Percentiles rank a stretch among this genome's conserved stretches.
These are phyloP conservation scores for Aspergillus phoenicis DNA, from an alignment of 2,329 filamentous ascomycete genomes.

Conservation along the genomic window DNA sequence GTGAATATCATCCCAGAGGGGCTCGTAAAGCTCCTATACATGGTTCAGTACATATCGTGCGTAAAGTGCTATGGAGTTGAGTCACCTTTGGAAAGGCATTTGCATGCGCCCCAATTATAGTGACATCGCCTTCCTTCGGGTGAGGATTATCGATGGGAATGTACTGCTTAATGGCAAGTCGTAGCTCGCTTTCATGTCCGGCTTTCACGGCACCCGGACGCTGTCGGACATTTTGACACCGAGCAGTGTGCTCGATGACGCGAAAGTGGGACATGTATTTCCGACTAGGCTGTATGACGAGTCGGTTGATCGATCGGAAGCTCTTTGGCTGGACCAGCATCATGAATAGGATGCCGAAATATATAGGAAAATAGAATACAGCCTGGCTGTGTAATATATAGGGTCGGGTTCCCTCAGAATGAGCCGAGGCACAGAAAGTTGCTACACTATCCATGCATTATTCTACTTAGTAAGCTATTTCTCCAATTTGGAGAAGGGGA, in stretches of 20 bases:
- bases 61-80: neutral
- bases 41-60: no score
- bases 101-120: neutral
- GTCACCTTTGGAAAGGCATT: neutral
- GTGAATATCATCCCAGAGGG: neutral
- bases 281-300: no score
- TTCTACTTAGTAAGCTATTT: no score
- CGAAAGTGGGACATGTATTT: constrained; percentile 1
- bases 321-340: no score
- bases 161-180: constrained; percentile 9
- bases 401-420: no score
- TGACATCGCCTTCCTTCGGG: neutral
- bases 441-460: no score
- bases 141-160: neutral
- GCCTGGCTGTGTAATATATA: no score
- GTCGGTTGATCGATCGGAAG: no score
- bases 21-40: neutral
- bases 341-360: no score
- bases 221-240: constrained; percentile 13
- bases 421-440: no score
- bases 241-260: constrained; percentile 13
- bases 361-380: no score
- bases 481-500: no score
- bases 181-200: constrained; percentile 12
- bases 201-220: constrained; percentile 12